Evolutionary conservation across 768 basidiomycete genomes (phyloP), one percentile per base, ranked within the genome.

Genomic region (Suillus subluteus): DNA sequence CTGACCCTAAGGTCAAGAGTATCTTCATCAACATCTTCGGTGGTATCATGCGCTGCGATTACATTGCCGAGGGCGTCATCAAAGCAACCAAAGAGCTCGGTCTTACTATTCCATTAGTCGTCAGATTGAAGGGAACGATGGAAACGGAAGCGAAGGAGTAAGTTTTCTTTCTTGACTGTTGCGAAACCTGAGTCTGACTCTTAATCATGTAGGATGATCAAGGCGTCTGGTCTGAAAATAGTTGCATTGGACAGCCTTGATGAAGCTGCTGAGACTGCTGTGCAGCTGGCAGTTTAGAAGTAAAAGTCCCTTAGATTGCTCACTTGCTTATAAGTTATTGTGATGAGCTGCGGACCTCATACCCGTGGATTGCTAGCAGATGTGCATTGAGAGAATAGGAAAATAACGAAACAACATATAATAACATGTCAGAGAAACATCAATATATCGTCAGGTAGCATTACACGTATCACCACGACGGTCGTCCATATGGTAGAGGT

Each of bases 11-110:
- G 76, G 97, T 99, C 73, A 97, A 96, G 86, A 93, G 93, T 66
- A 99, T 99, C 73, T 98, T 99, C 78, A 98, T 99, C 81, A 99
- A 99, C 82, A 95, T 96, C 76, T 96, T 96, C 73, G 94, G 95
- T 71, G 95, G 92, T 75, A 99, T 98, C 82, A 99, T 99, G 98
- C 90, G 98, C 74, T 99, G 98, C 73, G 98, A 99, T 76, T 96
- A 96, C 76, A 96, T 96, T 72, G 95, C 95, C 4, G 95, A 97
- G 78, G 98, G 98, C 79, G 97, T 99, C 75, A 99, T 99, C 82
- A 95, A 94, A 72, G 98, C 98, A 26, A 95, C 96, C 37, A 94
- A 93, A 79, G 98, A 99, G 76, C 85, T 99, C 52, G 80, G 87
- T 52, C 79, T 99, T 65, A 86, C 79, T 9, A 91, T 99, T 66